Evolutionary conservation across 768 basidiomycete species (phyloP).

Genomic region (Rhodotorula kratochvilovae): DNA sequence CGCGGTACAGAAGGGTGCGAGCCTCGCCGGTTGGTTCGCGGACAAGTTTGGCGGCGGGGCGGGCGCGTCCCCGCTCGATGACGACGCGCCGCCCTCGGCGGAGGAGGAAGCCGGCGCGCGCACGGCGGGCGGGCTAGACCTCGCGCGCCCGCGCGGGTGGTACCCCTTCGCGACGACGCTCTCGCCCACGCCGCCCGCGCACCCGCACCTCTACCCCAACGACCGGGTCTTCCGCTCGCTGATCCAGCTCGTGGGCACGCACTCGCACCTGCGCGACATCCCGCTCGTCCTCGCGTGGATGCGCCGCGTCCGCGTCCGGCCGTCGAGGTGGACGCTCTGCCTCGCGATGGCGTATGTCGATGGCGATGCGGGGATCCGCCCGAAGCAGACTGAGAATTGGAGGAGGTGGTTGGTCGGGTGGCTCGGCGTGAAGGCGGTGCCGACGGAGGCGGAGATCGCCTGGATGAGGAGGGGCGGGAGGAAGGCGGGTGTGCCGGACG

Average conservation of each 20-base stretch:
- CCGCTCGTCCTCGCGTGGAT: conserved; percentile 34
- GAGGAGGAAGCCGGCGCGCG: not conserved
- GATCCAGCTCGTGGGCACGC: conserved; percentile 34
- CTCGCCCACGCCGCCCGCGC: not conserved
- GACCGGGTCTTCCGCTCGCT: conserved; percentile 31
- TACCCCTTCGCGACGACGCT: conserved; percentile 29
- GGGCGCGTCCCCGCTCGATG: not conserved
- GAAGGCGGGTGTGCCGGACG: not conserved
- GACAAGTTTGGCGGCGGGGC: not conserved
- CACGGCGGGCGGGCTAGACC: no score
- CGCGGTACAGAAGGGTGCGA: not conserved
- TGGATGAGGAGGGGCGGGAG: conserved; percentile 26
- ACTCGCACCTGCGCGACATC: conserved; percentile 13
- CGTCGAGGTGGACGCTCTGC: conserved; percentile 9
- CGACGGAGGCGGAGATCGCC: conserved; percentile 30
- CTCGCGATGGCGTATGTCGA: conserved; percentile 31
- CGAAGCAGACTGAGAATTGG: not conserved
- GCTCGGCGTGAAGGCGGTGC: conserved; percentile 20
- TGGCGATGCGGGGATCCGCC: conserved; percentile 18
- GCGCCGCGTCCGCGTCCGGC: conserved; percentile 4
- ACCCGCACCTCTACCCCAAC: conserved; percentile 27
- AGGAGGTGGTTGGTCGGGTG: conserved; percentile 16
- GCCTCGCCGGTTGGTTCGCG: not conserved
- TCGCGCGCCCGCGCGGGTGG: conserved; percentile 4
- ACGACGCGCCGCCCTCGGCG: no score